Conservation (phyloP, 768 basidiomycete species). For the Collybiopsis luxurians region DNA sequence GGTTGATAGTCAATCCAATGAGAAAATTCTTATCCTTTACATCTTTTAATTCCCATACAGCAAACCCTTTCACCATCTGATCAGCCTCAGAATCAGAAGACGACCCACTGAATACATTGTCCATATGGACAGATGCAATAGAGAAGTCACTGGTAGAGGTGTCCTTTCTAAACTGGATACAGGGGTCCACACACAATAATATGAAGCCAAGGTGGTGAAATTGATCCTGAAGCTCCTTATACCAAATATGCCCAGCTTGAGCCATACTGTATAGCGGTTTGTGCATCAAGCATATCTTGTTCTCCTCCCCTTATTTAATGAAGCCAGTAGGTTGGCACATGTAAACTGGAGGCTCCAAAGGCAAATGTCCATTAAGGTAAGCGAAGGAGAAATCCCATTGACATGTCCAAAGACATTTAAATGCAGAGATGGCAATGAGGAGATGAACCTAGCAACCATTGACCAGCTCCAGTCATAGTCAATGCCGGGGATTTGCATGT, state of each 20-base stretch:
- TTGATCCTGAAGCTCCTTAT: background rate
- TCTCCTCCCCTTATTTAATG: constrained; percentile 7
- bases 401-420: background rate
- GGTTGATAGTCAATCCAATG: background rate
- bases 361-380: constrained; percentile 16
- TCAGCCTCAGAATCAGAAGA: background rate
- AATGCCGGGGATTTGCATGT: constrained; percentile 25
- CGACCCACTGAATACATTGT: background rate
- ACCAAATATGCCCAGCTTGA: constrained; percentile 9
- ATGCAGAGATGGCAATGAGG: constrained; percentile 13
- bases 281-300: background rate
- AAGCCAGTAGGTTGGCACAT: constrained; percentile 19
- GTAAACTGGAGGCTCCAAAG: constrained; percentile 13
- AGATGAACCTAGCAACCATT: constrained; percentile 8
- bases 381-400: constrained; percentile 16
- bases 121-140: background rate
- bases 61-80: background rate
- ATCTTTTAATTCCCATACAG: background rate
- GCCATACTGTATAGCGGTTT: constrained; percentile 1
- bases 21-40: background rate
- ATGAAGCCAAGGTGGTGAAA: background rate
- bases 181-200: background rate
- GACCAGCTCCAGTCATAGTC: constrained; percentile 17
- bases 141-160: background rate
- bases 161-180: background rate